These are phyloP conservation scores for Tuber indicum DNA, from an alignment of 495 filamentous ascomycete genomes.

Conservation along the genomic window DNA sequence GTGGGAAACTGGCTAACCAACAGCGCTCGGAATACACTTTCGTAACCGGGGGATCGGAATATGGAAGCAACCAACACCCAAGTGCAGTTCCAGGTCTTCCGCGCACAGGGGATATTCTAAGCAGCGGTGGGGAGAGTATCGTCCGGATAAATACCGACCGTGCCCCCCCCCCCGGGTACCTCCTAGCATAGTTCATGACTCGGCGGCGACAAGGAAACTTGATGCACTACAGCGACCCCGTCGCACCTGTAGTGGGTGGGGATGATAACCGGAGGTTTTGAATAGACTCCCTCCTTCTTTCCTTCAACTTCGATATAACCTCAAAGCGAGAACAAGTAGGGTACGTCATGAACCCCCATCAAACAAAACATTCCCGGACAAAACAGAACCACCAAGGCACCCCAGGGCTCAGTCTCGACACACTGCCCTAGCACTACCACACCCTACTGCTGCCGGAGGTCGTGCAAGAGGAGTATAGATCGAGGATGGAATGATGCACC, in stretches of 20 bases:
- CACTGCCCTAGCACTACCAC: not conserved
- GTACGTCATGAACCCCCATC: not conserved
- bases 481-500: too few relatives aligned
- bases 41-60: not conserved
- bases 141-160: not conserved
- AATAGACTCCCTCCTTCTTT: not conserved
- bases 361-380: not conserved
- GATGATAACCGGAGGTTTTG: not conserved
- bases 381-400: not conserved
- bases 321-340: not conserved
- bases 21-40: not conserved
- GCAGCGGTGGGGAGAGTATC: not conserved
- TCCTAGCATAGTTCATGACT: not conserved
- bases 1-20: not conserved
- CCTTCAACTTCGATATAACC: not conserved
- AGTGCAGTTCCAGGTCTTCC: not conserved
- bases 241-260: not conserved
- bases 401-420: not conserved
- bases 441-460: not conserved
- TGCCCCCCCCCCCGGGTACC: not conserved
- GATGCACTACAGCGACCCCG: not conserved
- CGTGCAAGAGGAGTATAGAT: too few relatives aligned
- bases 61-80: not conserved
- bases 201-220: not conserved
- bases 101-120: not conserved